These are phyloP conservation scores for Lipomyces sp. DNA, from an alignment of 805 yeast species.

Conservation along the genomic window DNA sequence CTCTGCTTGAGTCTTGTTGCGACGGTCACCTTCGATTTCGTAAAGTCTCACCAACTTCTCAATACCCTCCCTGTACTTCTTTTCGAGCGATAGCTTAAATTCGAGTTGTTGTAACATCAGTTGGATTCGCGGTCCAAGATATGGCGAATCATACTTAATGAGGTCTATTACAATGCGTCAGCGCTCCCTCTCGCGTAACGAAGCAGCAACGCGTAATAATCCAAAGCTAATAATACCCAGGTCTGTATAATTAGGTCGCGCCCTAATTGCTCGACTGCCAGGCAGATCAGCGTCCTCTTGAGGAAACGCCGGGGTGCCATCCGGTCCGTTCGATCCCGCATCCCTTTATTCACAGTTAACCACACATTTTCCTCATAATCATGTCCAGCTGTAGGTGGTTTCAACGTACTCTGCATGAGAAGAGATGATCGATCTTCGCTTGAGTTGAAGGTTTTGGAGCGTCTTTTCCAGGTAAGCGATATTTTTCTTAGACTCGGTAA, in stretches of 20 bases:
- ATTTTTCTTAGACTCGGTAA: slow-evolving; percentile 88
- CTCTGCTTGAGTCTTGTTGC: slow-evolving; percentile 84
- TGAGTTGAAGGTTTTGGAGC: slow-evolving; percentile 61
- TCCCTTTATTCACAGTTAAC: neutral
- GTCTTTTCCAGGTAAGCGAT: slow-evolving; percentile 85
- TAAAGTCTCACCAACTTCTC: slow-evolving; percentile 86
- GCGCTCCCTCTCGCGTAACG: neutral
- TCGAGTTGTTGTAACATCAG: slow-evolving; percentile 94
- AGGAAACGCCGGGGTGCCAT: neutral
- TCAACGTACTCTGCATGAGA: neutral
- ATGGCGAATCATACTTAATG: slow-evolving; percentile 90
- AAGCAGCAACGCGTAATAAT: neutral
- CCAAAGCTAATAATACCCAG: slow-evolving; percentile 26
- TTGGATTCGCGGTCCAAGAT: slow-evolving; percentile 91
- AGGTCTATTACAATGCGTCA: slow-evolving; percentile 54
- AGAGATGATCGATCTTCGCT: slow-evolving; percentile 34
- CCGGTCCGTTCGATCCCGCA: neutral
- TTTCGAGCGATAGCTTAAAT: slow-evolving; percentile 90
- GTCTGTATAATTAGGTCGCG: slow-evolving; percentile 34
- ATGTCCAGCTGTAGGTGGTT: neutral
- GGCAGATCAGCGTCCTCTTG: slow-evolving; percentile 12
- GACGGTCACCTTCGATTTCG: slow-evolving; percentile 87
- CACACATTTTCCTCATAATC: neutral
- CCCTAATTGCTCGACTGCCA: slow-evolving; percentile 7
- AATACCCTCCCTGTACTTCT: slow-evolving; percentile 90